phyloP scores from a whole-genome alignment of 192 early-diverging fungal species.

The Blastocladiella britannica region DNA sequence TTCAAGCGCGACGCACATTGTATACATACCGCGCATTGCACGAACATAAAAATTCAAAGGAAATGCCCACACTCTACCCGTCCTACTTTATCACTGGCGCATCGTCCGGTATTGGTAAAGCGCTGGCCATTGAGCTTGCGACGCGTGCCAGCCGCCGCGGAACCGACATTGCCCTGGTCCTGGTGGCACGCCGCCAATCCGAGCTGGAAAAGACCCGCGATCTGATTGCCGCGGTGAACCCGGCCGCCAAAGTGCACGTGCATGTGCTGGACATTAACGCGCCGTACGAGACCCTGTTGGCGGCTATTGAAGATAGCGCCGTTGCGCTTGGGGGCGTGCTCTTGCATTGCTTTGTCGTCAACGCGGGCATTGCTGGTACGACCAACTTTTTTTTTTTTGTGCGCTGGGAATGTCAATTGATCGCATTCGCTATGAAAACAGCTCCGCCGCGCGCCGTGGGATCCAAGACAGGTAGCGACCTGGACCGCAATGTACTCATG shows the following conservation, averaged over 20 bases:
- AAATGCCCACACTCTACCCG: background rate
- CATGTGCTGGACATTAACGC: background rate
- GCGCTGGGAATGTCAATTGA: no score
- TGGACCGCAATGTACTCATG: background rate
- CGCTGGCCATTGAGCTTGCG: background rate
- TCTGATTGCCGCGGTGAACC: background rate
- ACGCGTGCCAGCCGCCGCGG: background rate
- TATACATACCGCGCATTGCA: no score
- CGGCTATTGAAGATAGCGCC: background rate
- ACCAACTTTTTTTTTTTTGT: no score
- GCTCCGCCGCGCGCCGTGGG: no score
- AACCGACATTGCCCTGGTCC: background rate
- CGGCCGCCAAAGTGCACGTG: background rate
- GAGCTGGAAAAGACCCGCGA: background rate
- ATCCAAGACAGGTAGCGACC: no score
- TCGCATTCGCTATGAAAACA: no score
- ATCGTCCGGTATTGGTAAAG: background rate
- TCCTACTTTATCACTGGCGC: background rate
- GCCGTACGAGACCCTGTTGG: background rate
- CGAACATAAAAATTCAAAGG: no score
- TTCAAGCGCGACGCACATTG: no score
- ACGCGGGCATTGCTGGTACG: background rate
- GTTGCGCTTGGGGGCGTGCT: background rate
- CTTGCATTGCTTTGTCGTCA: background rate
- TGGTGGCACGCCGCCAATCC: background rate